Evolutionary conservation across 2,329 filamentous ascomycete species (phyloP).

Genomic region (Colletotrichum magnum): DNA sequence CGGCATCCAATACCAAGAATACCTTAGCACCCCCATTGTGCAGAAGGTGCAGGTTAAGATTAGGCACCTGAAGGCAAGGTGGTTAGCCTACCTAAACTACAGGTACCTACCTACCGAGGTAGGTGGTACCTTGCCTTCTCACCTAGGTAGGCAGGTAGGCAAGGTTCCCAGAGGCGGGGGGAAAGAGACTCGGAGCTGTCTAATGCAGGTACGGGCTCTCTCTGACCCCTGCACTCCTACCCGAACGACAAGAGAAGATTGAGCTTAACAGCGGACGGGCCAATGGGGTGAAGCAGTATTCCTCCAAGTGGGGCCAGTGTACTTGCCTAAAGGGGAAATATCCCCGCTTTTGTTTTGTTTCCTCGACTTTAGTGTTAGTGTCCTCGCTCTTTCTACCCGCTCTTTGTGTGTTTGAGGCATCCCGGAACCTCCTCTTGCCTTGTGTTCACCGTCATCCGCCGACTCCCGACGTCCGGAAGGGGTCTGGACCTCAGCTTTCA

Average conservation of each 20-base stretch:
- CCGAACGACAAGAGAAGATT: conserved; percentile 19
- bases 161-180: too few species aligned
- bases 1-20: conserved; percentile 2
- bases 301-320: not conserved
- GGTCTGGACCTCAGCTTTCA: conserved; percentile 14
- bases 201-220: conserved; percentile 36
- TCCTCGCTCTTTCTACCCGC: not conserved
- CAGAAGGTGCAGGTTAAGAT: not conserved
- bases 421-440: not conserved
- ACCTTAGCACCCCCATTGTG: not conserved
- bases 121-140: too few species aligned
- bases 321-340: conserved; percentile 20
- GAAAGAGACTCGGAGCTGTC: not conserved
- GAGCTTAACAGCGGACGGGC: conserved; percentile 23
- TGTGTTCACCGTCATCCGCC: conserved; percentile 19
- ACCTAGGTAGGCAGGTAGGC: too few species aligned
- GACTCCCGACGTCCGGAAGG: conserved; percentile 16
- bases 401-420: conserved; percentile 14
- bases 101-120: too few species aligned
- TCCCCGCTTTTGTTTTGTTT: conserved; percentile 25
- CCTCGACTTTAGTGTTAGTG: not conserved
- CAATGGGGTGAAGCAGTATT: conserved; percentile 9
- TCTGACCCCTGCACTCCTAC: not conserved
- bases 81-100: too few species aligned
- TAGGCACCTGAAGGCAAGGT: not conserved